Percentiles rank a stretch among this genome's conserved stretches.
phyloP scores from a whole-genome alignment of 2,329 filamentous ascomycete species.

The Amesomyces nigricolor region DNA sequence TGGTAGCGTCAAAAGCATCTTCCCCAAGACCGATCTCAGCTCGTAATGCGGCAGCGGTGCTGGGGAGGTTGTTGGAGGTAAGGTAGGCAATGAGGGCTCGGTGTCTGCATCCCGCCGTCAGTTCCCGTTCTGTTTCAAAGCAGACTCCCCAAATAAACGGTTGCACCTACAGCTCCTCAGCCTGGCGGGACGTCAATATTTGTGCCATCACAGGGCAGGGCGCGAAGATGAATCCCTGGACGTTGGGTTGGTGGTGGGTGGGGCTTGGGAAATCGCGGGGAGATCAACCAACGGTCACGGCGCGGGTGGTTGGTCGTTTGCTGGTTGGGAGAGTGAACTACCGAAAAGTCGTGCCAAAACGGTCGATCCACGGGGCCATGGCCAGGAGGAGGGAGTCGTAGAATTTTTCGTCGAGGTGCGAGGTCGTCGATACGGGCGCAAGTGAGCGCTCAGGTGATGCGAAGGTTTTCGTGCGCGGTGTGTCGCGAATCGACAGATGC shows the following conservation, averaged over 20 bases:
- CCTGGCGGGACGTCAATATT: conserved; percentile 72
- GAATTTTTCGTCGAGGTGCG: not conserved
- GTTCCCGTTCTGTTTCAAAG: not conserved
- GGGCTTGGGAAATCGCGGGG: conserved; percentile 11
- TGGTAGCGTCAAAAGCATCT: conserved; percentile 67
- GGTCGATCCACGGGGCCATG: conserved; percentile 7
- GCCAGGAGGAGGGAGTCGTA: not conserved
- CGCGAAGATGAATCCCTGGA: conserved; percentile 6
- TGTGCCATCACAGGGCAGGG: conserved; percentile 56
- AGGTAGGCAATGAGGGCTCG: conserved; percentile 92
- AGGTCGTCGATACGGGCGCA: not conserved
- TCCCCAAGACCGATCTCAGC: conserved; percentile 70
- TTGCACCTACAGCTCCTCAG: conserved; percentile 91
- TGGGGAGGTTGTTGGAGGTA: conserved; percentile 63
- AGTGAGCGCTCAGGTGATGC: not conserved
- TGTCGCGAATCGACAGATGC: conserved; percentile 5
- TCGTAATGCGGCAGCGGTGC: conserved; percentile 65
- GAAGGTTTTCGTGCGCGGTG: conserved; percentile 5
- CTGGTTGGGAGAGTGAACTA: not conserved
- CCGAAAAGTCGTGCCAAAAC: not conserved
- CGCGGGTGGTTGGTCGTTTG: not conserved
- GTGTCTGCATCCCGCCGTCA: conserved; percentile 54
- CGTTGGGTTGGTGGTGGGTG: conserved; percentile 5
- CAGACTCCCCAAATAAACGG: no score
- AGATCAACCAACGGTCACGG: conserved; percentile 15